Evolutionary conservation across 768 basidiomycete species (phyloP).

Genomic region (Leucosporidium creatinivorum): DNA sequence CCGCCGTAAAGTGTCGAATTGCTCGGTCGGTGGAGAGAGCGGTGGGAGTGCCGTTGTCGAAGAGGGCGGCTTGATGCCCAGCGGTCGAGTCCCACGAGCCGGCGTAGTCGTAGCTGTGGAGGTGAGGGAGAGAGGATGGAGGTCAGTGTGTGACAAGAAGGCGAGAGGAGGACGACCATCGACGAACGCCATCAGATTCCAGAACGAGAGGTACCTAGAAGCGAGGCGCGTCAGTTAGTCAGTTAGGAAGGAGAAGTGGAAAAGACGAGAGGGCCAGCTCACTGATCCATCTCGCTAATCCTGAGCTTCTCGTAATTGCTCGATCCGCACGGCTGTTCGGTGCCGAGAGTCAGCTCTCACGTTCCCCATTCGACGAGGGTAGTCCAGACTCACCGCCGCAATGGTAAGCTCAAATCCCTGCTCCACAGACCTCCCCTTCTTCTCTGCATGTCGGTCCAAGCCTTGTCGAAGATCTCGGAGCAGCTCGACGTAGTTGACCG

Average conservation of each 20-base stretch:
- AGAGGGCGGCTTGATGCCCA: constrained; percentile 75
- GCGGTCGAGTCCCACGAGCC: constrained; percentile 48
- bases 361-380: background rate
- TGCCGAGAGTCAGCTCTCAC: constrained; percentile 42
- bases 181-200: constrained; percentile 78
- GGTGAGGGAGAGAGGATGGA: background rate
- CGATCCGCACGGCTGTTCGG: constrained; percentile 72
- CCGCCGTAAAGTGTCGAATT: constrained; percentile 60
- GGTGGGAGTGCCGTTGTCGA: constrained; percentile 52
- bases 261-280: background rate
- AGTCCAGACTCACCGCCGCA: constrained; percentile 26
- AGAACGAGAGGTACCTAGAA: constrained; percentile 65
- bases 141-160: background rate
- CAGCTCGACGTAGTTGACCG: constrained; percentile 73
- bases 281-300: constrained; percentile 71
- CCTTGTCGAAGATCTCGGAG: constrained; percentile 65
- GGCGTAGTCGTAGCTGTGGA: constrained; percentile 44
- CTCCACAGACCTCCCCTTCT: constrained; percentile 45
- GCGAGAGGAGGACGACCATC: background rate
- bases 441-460: constrained; percentile 67
- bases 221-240: background rate
- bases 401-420: constrained; percentile 35
- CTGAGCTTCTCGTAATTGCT: constrained; percentile 74
- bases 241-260: background rate
- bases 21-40: constrained; percentile 43